Conservation (phyloP, 805 yeast genomes). For the Teunomyces barrocoloradensis region DNA sequence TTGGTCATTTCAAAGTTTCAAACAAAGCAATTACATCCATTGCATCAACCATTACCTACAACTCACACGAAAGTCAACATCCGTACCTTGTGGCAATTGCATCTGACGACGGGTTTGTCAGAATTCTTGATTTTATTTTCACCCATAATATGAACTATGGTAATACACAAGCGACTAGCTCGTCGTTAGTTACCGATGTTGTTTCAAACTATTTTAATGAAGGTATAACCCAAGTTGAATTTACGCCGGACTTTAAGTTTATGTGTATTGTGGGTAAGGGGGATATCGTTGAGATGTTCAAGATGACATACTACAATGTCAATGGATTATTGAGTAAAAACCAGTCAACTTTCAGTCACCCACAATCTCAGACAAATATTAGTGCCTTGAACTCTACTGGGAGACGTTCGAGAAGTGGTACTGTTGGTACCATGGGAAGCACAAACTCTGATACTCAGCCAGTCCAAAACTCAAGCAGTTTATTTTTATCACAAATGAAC, state of each 20-base stretch:
- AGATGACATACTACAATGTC: constrained; percentile 40
- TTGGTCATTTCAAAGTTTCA: constrained; percentile 64
- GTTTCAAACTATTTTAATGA: constrained; percentile 63
- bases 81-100: constrained; percentile 50
- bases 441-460: constrained; percentile 15
- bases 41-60: constrained; percentile 28
- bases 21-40: constrained; percentile 55
- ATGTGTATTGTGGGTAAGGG: constrained; percentile 53
- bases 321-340: constrained; percentile 27
- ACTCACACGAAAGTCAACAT: constrained; percentile 18
- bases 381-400: constrained; percentile 13
- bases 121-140: constrained; percentile 51
- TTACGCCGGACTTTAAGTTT: constrained; percentile 49
- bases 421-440: constrained; percentile 37
- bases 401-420: constrained; percentile 40
- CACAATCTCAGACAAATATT: constrained; percentile 8
- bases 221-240: constrained; percentile 51
- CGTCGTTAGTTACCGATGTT: constrained; percentile 45
- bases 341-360: constrained; percentile 5
- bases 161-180: constrained; percentile 7
- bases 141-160: constrained; percentile 30
- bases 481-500: constrained; percentile 21
- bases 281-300: constrained; percentile 43
- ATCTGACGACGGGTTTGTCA: constrained; percentile 62
- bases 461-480: constrained; percentile 5